A percentile compares a stretch with the other conserved stretches of the same genome.
These are phyloP conservation scores for Fusarium pseudocircinatum DNA, from an alignment of 2,329 filamentous ascomycete species.

Conservation along the genomic window DNA sequence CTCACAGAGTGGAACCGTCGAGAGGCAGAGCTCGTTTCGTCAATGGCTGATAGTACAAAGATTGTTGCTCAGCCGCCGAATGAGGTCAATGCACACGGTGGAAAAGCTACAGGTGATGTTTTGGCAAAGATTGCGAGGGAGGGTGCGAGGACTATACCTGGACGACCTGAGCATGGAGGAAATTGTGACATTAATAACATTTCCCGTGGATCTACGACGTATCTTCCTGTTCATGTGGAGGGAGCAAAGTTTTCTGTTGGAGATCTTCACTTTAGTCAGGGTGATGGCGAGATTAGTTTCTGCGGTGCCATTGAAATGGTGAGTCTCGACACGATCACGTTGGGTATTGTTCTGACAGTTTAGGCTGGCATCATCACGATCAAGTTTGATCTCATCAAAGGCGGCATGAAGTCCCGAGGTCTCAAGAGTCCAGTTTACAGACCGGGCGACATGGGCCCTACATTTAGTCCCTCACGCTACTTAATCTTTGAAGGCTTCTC, in stretches of 20 bases:
- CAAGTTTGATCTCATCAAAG: constrained; percentile 88
- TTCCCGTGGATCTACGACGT: constrained; percentile 81
- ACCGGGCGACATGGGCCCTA: constrained; percentile 65
- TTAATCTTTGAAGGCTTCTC: constrained; percentile 75
- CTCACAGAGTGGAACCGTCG: constrained; percentile 85
- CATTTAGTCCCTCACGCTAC: constrained; percentile 28
- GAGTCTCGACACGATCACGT: fast-evolving
- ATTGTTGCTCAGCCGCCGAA: constrained; percentile 80
- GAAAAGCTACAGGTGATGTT: constrained; percentile 65
- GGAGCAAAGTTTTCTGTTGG: constrained; percentile 93
- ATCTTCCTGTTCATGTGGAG: constrained; percentile 84
- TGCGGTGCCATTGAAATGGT: constrained; percentile 91
- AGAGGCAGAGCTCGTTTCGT: constrained; percentile 80
- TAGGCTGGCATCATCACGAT: constrained; percentile 84
- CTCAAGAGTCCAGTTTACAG: constrained; percentile 90
- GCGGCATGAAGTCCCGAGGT: constrained; percentile 76
- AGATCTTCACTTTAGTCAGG: constrained; percentile 87
- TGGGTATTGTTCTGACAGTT: background rate
- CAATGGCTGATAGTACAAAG: constrained; percentile 64
- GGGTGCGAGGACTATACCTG: constrained; percentile 86
- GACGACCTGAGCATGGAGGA: constrained; percentile 86
- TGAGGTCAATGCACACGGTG: constrained; percentile 77
- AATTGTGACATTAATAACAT: constrained; percentile 95
- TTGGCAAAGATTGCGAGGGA: constrained; percentile 77
- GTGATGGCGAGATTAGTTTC: constrained; percentile 91